Base-by-base conservation (phyloP, 106 monocot genomes). In the Phalaenopsis equestris region DNA sequence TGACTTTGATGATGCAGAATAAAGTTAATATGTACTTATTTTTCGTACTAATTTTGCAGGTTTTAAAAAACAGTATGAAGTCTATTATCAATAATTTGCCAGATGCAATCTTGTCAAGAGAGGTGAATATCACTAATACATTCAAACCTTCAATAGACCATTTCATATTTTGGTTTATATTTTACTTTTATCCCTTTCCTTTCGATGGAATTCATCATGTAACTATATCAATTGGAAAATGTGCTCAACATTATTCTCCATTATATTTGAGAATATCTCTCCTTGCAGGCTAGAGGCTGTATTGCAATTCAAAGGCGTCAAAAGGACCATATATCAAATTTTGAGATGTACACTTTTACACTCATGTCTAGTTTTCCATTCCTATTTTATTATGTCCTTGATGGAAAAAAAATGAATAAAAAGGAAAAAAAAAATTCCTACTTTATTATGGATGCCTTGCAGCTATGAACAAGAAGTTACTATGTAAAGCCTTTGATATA, bases 281-380 rank as follows among this genome's bases (percentile, higher is more conserved):
- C 6, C 30, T 84, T 82, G 81, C 79, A 93, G 93, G 87, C 76
- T 80, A 85, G 74, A 76, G 57, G 74, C 72, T 84, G 23, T 65
- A 47, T 7, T 79, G 73, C 80, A 65, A 76, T 67, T 16, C 75
- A 48, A 23, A 70, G 61, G 76, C 76, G 55, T 37, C 78, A 77
- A 42, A 86, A 56, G 43, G 80, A 24, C 76, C 84, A 77, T 37
- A 55, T 45, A 67, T 78, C 75, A 78, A 38, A 46, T 74, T 68
- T 36, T 56, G 75, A 82, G 82, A 42, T 67, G 96, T 93, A 93
- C 19, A 65, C 21, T 11, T 84, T 80, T 80, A 15, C 24, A 41
- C 39, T 79, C 56, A 18, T 47, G 21, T 48, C 41, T 55, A 4
- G 12, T 30, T 72, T 72, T 70, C 23, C 39, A 86, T 77, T 12